Percentiles rank a stretch among this genome's conserved stretches.
These are phyloP conservation scores for Triglochin maritima DNA, from an alignment of 106 monocot species.

Conservation along the genomic window DNA sequence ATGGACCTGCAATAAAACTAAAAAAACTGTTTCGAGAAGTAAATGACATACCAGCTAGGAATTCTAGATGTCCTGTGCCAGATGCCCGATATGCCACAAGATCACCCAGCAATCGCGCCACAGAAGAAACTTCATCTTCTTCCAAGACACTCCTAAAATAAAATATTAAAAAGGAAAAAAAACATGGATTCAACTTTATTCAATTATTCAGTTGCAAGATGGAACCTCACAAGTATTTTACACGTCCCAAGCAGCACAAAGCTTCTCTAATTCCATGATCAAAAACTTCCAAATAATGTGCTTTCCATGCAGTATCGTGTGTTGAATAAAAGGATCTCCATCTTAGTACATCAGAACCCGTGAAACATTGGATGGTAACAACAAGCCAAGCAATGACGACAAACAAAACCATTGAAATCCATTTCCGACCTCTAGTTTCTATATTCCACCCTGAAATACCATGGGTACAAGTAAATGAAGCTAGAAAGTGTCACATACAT, in stretches of 20 bases:
- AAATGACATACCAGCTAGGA: constrained; percentile 63
- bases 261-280: constrained; percentile 92
- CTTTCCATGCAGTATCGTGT: constrained; percentile 92
- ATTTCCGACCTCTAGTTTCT: constrained; percentile 25
- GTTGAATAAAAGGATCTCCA: constrained; percentile 97
- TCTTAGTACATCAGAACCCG: constrained; percentile 75
- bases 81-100: constrained; percentile 94
- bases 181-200: background rate
- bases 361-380: constrained; percentile 65
- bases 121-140: constrained; percentile 95
- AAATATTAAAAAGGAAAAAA: background rate
- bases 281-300: constrained; percentile 93
- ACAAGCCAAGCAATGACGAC: constrained; percentile 57
- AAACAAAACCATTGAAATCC: constrained; percentile 40
- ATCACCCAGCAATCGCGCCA: constrained; percentile 87
- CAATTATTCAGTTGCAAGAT: too few relatives aligned
- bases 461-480: background rate
- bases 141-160: constrained; percentile 75
- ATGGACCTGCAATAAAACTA: too few relatives aligned
- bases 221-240: constrained; percentile 70
- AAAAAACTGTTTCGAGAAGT: too few relatives aligned
- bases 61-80: constrained; percentile 94
- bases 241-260: constrained; percentile 94
- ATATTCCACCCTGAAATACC: constrained; percentile 41
- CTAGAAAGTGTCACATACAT: background rate